phyloP scores from a whole-genome alignment of 345 rosid genomes.

The Heritiera littoralis region DNA sequence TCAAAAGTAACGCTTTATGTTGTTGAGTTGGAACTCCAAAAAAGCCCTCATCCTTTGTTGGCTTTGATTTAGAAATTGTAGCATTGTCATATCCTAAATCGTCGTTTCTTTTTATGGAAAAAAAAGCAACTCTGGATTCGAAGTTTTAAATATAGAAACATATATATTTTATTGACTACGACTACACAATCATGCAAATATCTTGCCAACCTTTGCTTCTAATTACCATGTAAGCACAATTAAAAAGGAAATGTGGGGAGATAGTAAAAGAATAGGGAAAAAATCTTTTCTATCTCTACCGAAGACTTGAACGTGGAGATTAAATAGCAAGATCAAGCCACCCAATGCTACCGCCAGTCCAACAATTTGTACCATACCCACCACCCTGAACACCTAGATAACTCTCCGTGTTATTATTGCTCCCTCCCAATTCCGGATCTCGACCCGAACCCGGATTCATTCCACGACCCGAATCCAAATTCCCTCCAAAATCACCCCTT shows the following conservation, averaged over 20 bases:
- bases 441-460: constrained; percentile 21
- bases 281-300: constrained; percentile 20
- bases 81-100: no score
- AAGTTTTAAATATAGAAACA: neutral
- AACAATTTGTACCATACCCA: constrained; percentile 35
- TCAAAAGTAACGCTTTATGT: no score
- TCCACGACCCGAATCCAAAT: constrained; percentile 33
- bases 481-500: constrained; percentile 35
- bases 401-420: neutral
- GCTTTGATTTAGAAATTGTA: no score
- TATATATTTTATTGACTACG: neutral
- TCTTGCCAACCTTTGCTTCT: constrained; percentile 7
- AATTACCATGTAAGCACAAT: constrained; percentile 20
- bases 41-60: no score
- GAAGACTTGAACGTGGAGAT: constrained; percentile 59
- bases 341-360: constrained; percentile 44
- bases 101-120: no score
- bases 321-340: constrained; percentile 77
- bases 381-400: constrained; percentile 25
- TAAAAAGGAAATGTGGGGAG: neutral
- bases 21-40: no score
- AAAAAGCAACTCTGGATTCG: neutral
- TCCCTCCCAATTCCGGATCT: constrained; percentile 23
- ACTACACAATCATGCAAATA: neutral
- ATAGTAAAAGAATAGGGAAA: neutral